Evolutionary conservation across 805 yeast species (phyloP).

Genomic region (Candida sanyiensis): DNA sequence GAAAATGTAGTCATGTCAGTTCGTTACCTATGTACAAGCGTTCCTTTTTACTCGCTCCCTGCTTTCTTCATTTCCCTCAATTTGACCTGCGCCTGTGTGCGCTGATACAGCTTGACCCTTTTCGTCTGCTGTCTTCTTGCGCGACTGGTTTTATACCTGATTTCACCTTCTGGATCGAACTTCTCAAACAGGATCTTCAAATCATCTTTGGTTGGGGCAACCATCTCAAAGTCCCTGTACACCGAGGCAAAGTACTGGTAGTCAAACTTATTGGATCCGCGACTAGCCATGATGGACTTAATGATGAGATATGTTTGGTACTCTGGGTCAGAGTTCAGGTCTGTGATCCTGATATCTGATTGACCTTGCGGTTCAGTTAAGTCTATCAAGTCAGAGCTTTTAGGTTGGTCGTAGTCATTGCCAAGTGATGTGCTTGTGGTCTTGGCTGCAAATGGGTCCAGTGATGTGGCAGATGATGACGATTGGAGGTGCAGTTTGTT

Average conservation of each 20-base stretch:
- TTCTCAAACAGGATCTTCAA: neutral
- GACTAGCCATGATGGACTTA: slow-evolving; percentile 1
- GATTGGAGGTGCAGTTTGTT: slow-evolving; percentile 1
- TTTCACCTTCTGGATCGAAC: neutral
- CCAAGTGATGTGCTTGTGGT: neutral
- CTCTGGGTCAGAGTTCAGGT: slow-evolving; percentile 1
- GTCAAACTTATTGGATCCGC: slow-evolving; percentile 1
- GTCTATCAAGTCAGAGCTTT: too few species aligned
- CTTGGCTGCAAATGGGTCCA: slow-evolving; percentile 3
- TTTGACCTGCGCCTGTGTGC: neutral
- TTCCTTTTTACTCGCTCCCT: too few species aligned
- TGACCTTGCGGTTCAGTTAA: neutral
- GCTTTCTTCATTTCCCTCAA: neutral
- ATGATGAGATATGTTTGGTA: slow-evolving; percentile 3
- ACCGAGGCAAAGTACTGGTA: slow-evolving; percentile 2
- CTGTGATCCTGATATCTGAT: neutral
- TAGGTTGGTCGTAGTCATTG: slow-evolving; percentile 1
- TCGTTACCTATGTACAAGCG: too few species aligned
- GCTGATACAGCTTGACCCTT: neutral
- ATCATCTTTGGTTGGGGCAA: neutral
- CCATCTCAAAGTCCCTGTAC: slow-evolving; percentile 5
- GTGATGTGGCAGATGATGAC: neutral
- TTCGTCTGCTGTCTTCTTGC: neutral
- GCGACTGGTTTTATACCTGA: neutral
- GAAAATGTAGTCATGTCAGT: too few species aligned